Conservation (phyloP, 148 eudicot species). For the Polygonum aviculare region DNA sequence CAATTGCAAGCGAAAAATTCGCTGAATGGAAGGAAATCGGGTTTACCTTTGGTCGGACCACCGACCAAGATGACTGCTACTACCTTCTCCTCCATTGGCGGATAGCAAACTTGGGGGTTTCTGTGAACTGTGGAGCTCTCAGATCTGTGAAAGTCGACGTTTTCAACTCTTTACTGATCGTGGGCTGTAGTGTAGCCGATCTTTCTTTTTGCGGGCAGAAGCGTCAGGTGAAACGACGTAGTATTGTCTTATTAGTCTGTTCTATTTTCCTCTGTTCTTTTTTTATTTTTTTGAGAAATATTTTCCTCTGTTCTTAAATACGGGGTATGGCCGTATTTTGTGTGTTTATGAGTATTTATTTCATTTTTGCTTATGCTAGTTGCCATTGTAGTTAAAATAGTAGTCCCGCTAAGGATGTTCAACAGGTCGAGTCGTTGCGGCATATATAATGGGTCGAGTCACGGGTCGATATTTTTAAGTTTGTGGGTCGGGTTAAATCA, state of each 20-base stretch:
- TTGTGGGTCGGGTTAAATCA: no score
- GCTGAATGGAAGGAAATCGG: neutral
- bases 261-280: neutral
- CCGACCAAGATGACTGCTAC: constrained; percentile 91
- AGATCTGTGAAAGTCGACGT: constrained; percentile 29
- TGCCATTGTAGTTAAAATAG: no score
- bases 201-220: neutral
- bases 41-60: constrained; percentile 78
- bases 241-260: neutral
- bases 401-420: no score
- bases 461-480: no score
- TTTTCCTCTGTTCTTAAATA: no score
- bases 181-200: neutral
- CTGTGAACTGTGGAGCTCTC: neutral
- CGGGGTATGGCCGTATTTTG: no score
- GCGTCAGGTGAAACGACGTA: neutral
- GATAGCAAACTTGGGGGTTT: neutral
- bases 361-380: no score
- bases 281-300: no score
- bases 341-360: no score
- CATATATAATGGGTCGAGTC: no score
- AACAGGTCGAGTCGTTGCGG: no score
- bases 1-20: neutral
- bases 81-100: constrained; percentile 54
- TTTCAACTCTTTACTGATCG: constrained; percentile 2